phyloP scores from a whole-genome alignment of 2,329 filamentous ascomycete genomes.

The Albifimbria verrucaria region DNA sequence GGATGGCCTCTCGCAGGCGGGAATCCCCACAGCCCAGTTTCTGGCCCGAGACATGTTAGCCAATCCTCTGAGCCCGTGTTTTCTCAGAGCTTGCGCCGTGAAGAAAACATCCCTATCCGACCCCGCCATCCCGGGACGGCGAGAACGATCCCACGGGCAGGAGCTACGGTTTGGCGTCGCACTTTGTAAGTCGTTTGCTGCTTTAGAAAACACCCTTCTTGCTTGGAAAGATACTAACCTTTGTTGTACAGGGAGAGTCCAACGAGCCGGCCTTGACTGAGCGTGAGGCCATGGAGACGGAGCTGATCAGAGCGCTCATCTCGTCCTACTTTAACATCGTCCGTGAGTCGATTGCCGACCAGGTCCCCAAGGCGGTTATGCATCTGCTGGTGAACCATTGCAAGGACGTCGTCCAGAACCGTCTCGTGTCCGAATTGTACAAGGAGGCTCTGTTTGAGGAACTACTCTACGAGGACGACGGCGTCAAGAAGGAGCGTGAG shows the following conservation, averaged over 20 bases:
- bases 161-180: slow-evolving; percentile 42
- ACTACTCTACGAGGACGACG: slow-evolving; percentile 94
- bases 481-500: slow-evolving; percentile 93
- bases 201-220: slow-evolving; percentile 8
- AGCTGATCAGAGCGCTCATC: slow-evolving; percentile 93
- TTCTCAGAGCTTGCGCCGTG: slow-evolving; percentile 77
- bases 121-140: slow-evolving; percentile 40
- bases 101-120: slow-evolving; percentile 54
- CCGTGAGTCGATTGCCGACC: slow-evolving; percentile 95
- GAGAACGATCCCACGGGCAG: slow-evolving; percentile 40
- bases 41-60: slow-evolving; percentile 63
- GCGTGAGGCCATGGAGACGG: slow-evolving; percentile 93
- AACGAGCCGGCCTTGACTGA: slow-evolving; percentile 89
- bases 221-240: slow-evolving; percentile 18
- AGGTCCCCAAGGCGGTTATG: slow-evolving; percentile 98
- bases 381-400: slow-evolving; percentile 97
- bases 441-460: slow-evolving; percentile 89
- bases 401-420: slow-evolving; percentile 96
- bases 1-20: slow-evolving; percentile 57
- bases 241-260: slow-evolving; percentile 44
- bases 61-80: slow-evolving; percentile 78
- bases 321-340: slow-evolving; percentile 99
- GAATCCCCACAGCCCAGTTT: slow-evolving; percentile 32
- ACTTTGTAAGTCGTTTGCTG: slow-evolving; percentile 51
- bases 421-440: slow-evolving; percentile 92